Evolutionary conservation across 2,329 filamentous ascomycete genomes (phyloP).

Genomic region (Sphaerostilbella broomeana): DNA sequence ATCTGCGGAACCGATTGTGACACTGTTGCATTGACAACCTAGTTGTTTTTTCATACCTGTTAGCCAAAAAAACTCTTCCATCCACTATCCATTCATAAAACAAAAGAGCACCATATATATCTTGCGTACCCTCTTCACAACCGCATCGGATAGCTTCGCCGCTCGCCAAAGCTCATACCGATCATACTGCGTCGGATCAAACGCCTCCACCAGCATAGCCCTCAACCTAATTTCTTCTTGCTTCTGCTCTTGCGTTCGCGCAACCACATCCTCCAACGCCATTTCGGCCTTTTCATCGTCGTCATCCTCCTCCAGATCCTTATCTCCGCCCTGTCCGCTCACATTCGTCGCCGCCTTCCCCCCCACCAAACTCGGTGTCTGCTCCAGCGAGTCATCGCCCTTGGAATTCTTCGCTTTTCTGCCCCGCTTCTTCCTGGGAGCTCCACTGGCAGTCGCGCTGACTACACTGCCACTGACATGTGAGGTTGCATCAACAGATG

Average conservation of each 20-base stretch:
- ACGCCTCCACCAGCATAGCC: conserved; percentile 56
- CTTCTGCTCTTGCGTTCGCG: conserved; percentile 60
- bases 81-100: neutral
- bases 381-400: conserved; percentile 35
- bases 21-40: conserved; percentile 74
- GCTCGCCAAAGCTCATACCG: conserved; percentile 66
- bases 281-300: conserved; percentile 52
- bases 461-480: conserved; percentile 56
- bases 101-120: neutral
- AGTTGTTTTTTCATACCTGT: neutral
- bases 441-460: conserved; percentile 35
- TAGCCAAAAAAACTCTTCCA: too few relatives aligned
- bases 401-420: conserved; percentile 54
- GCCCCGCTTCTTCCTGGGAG: conserved; percentile 53
- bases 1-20: conserved; percentile 70
- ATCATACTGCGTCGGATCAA: conserved; percentile 60
- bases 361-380: conserved; percentile 38
- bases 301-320: conserved; percentile 48
- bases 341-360: conserved; percentile 36
- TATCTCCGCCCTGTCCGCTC: conserved; percentile 40
- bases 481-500: conserved; percentile 55
- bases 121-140: conserved; percentile 56
- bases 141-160: conserved; percentile 60
- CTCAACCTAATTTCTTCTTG: conserved; percentile 52
- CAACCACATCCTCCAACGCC: conserved; percentile 51